Evolutionary conservation across 495 filamentous ascomycete genomes (phyloP).

Genomic region (Aspergillus nidulans): DNA sequence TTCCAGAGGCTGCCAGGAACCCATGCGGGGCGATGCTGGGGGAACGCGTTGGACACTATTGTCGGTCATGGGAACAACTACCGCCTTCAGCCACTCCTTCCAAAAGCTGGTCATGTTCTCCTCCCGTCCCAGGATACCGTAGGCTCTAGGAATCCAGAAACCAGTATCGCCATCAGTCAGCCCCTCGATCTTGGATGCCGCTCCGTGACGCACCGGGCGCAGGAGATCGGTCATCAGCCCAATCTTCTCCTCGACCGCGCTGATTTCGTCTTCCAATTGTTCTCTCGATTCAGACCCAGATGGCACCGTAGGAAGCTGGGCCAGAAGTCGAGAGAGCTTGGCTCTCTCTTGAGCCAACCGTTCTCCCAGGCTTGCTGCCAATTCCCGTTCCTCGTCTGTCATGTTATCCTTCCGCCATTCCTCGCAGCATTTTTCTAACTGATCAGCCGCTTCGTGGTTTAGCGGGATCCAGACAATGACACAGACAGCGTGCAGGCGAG

Average conservation of each 20-base stretch:
- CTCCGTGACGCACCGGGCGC: constrained; percentile 86
- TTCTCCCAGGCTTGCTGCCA: constrained; percentile 89
- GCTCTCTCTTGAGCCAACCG: constrained; percentile 85
- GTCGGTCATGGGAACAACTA: constrained; percentile 91
- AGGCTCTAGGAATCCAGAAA: constrained; percentile 92
- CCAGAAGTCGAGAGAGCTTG: constrained; percentile 80
- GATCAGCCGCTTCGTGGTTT: constrained; percentile 72
- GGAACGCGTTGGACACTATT: constrained; percentile 78
- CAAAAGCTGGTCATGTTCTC: constrained; percentile 82
- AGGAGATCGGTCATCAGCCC: constrained; percentile 92
- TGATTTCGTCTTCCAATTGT: constrained; percentile 85
- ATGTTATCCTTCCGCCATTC: constrained; percentile 93
- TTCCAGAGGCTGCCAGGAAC: constrained; percentile 95
- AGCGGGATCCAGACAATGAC: constrained; percentile 91
- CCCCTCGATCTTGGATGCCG: constrained; percentile 95
- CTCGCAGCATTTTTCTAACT: constrained; percentile 88
- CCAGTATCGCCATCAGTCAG: constrained; percentile 94
- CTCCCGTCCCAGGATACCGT: constrained; percentile 88
- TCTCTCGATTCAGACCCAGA: constrained; percentile 81
- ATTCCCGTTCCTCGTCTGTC: constrained; percentile 90
- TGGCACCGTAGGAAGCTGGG: constrained; percentile 70
- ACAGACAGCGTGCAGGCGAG: constrained; percentile 86
- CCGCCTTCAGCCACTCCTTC: constrained; percentile 96
- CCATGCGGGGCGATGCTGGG: constrained; percentile 81
- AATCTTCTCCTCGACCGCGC: constrained; percentile 95